phyloP scores from a whole-genome alignment of 1,139 yeast genomes.

The Suhomyces wounanorum region DNA sequence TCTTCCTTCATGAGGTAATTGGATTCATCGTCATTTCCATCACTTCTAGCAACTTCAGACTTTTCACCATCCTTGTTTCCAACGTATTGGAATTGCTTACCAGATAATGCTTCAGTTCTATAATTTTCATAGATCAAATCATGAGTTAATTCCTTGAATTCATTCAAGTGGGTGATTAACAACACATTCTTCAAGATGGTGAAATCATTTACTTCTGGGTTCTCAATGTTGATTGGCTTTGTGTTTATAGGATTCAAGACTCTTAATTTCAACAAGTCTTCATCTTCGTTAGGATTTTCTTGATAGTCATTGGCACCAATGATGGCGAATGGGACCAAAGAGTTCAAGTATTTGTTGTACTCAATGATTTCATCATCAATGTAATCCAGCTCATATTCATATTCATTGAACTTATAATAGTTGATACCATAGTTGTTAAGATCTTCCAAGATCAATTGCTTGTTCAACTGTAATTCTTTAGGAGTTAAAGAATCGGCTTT shows the following conservation, averaged over 20 bases:
- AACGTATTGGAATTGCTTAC: conserved; percentile 47
- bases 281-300: conserved; percentile 33
- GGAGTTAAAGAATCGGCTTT: conserved; percentile 47
- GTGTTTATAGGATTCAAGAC: conserved; percentile 37
- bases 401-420: conserved; percentile 50
- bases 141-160: conserved; percentile 70
- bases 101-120: conserved; percentile 65
- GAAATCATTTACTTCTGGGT: conserved; percentile 62
- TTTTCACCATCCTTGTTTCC: conserved; percentile 22
- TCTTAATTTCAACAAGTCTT: conserved; percentile 41
- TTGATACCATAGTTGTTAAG: conserved; percentile 43
- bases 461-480: conserved; percentile 38
- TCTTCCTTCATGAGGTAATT: conserved; percentile 70
- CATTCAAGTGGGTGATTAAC: conserved; percentile 77
- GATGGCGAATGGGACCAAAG: conserved; percentile 43
- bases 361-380: conserved; percentile 53
- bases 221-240: conserved; percentile 51
- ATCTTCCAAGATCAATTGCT: conserved; percentile 44
- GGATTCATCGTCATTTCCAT: conserved; percentile 34
- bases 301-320: conserved; percentile 49
- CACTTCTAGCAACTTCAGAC: conserved; percentile 15
- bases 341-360: conserved; percentile 48
- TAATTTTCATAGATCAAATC: conserved; percentile 67
- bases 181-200: conserved; percentile 64
- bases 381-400: conserved; percentile 50